Percentiles rank a stretch among this genome's conserved stretches.
These are phyloP conservation scores for Scedosporium dehoogii DNA, from an alignment of 2,329 filamentous ascomycete genomes.

Conservation along the genomic window DNA sequence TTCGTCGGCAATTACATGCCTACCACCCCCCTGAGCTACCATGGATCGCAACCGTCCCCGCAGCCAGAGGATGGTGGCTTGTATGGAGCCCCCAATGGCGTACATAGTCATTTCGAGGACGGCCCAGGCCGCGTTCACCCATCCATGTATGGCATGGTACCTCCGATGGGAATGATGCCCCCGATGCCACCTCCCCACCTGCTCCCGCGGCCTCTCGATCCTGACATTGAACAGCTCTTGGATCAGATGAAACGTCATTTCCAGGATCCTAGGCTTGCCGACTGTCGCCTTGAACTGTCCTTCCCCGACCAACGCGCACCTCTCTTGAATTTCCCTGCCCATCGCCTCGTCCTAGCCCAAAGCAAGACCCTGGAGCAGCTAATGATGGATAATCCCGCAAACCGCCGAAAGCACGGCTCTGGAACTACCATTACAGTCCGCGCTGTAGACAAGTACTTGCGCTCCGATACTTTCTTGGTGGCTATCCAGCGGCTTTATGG, in stretches of 20 bases:
- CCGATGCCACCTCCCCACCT: conserved; percentile 14
- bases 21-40: conserved; percentile 50
- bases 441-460: conserved; percentile 41
- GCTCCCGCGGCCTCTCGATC: conserved; percentile 20
- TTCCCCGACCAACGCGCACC: conserved; percentile 25
- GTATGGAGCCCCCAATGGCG: conserved; percentile 29
- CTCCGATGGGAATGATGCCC: conserved; percentile 18
- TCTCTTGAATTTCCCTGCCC: conserved; percentile 37
- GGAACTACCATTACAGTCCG: conserved; percentile 33
- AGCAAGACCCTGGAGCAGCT: conserved; percentile 28
- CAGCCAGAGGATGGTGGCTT: conserved; percentile 34
- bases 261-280: conserved; percentile 24
- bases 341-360: conserved; percentile 45
- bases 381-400: background rate
- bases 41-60: conserved; percentile 48
- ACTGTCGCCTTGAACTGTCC: conserved; percentile 32
- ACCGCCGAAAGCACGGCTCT: conserved; percentile 12
- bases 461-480: conserved; percentile 45
- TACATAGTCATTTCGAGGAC: conserved; percentile 19
- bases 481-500: conserved; percentile 50
- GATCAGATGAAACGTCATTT: conserved; percentile 22
- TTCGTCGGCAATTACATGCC: conserved; percentile 36
- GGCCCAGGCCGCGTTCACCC: conserved; percentile 10
- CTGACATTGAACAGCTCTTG: conserved; percentile 33
- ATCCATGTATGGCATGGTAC: conserved; percentile 12